Evolutionary conservation across 352 stramenopile species (phyloP).

Genomic region (Globisporangium radiosum): DNA sequence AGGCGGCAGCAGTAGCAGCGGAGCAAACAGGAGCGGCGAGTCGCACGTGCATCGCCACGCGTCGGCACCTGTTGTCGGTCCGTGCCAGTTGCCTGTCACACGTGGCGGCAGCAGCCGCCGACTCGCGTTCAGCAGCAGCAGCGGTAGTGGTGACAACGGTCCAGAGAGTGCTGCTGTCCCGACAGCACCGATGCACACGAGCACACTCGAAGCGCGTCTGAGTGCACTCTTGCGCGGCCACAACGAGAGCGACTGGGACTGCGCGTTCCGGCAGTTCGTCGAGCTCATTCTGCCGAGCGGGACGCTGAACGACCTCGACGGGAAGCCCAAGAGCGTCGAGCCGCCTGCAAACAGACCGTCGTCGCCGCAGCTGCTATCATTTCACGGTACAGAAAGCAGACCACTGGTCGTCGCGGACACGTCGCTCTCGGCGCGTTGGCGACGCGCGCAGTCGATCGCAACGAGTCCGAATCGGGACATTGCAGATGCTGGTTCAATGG

Average conservation of each 20-base stretch:
- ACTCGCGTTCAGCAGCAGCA: neutral
- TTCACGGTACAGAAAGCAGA: neutral
- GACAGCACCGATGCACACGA: neutral
- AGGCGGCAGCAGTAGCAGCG: conserved; percentile 9
- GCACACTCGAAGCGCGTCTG: conserved; percentile 8
- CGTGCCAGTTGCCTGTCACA: neutral
- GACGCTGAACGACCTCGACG: conserved; percentile 20
- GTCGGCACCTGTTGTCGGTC: conserved; percentile 1
- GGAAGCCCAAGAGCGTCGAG: conserved; percentile 1
- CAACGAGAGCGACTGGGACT: conserved; percentile 26
- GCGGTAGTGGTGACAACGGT: neutral
- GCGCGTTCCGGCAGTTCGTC: conserved; percentile 40
- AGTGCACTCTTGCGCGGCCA: conserved; percentile 12
- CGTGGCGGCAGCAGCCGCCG: no score
- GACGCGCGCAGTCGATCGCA: conserved; percentile 9
- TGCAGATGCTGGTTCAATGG: no score
- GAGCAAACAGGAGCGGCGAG: neutral
- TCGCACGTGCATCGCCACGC: conserved; percentile 2
- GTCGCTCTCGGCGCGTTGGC: conserved; percentile 3
- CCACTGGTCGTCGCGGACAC: neutral
- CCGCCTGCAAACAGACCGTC: neutral
- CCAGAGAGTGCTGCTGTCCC: neutral
- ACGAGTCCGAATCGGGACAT: neutral
- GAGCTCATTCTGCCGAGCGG: conserved; percentile 38
- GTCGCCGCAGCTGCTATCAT: neutral